Base-by-base conservation (phyloP, 1,139 yeast species). In the Lodderomyces beijingensis region DNA sequence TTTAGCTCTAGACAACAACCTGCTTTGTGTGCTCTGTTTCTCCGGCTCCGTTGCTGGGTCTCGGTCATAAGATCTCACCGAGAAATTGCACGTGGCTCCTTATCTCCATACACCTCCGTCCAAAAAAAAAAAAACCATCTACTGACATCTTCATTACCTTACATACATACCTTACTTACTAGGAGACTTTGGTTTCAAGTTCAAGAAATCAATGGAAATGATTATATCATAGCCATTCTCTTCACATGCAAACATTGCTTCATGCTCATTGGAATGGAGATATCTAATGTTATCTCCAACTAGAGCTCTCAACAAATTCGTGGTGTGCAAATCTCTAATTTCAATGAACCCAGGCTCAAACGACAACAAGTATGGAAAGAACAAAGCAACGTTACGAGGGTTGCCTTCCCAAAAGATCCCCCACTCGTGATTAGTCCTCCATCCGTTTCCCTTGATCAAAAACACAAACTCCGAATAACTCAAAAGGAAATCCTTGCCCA, bases 391-490 rank as follows among this genome's bases (percentile, higher is more conserved):
- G 41, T 82, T 81, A 50, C 84, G 94, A 4, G 98, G 97, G 33
- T 79, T 75, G 27, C 97, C 96, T 60, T 91, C 97, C 98, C 98
- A 91, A 53, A 84, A 82, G 35, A 91, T 82, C 46, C 89, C 82
- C 93, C 96, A 89, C 33, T 87, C 91, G 32, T 91, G 89, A 43
- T 91, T 78, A 16, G 94, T 82, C 50, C 96, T 74, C 98, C 98
- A 91, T 20, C 98, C 98, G 55, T 89, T 89, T 39, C 86, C 74
- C 50, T 91, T 89, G 45, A 91, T 94, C 59, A 85, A 87, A 58
- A 91, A 91, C 31, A 96, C 91, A 55, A 91, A 89, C 52, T 88
- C 96, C 3, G 94, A 78, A 53, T 88, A 91, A 54, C 89, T 81
- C 39, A 91, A 70, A 49, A 91, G 62, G 53, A 91, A 89, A 61